Evolutionary conservation across 495 filamentous ascomycete genomes (phyloP).

Genomic region (Aspergillus egyptiacus): DNA sequence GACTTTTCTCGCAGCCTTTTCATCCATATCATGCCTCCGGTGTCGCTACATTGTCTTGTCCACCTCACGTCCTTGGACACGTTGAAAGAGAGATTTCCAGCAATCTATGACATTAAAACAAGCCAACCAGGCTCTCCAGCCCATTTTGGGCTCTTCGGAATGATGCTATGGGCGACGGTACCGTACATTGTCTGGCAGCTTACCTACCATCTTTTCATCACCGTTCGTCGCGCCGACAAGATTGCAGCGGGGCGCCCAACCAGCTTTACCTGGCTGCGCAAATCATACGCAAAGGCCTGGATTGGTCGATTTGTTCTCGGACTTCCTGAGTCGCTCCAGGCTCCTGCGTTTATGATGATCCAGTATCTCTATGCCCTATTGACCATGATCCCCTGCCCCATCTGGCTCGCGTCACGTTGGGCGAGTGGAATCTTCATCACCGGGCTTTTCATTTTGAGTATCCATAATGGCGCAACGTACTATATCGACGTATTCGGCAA

Average conservation of each 20-base stretch:
- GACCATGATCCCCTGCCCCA: slow-evolving; percentile 88
- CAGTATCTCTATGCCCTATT: slow-evolving; percentile 85
- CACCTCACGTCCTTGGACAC: slow-evolving; percentile 64
- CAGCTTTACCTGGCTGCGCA: slow-evolving; percentile 94
- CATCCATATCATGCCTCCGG: slow-evolving; percentile 98
- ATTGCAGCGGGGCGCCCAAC: slow-evolving; percentile 94
- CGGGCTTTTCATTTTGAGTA: slow-evolving; percentile 78
- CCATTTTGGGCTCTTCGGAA: slow-evolving; percentile 73
- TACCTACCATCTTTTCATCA: slow-evolving; percentile 86
- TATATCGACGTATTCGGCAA: slow-evolving; percentile 98
- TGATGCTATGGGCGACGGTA: slow-evolving; percentile 90
- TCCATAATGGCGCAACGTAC: slow-evolving; percentile 92
- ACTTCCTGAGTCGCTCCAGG: slow-evolving; percentile 70
- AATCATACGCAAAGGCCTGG: slow-evolving; percentile 79
- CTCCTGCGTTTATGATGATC: slow-evolving; percentile 90
- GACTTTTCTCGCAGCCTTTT: slow-evolving; percentile 58
- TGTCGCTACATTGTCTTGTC: slow-evolving; percentile 83
- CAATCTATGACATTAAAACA: slow-evolving; percentile 74
- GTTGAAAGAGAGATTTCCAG: slow-evolving; percentile 72
- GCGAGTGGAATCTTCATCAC: slow-evolving; percentile 70
- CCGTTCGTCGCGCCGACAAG: slow-evolving; percentile 83
- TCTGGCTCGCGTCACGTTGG: slow-evolving; percentile 92
- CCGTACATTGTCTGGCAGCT: slow-evolving; percentile 93
- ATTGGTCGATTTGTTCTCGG: slow-evolving; percentile 79
- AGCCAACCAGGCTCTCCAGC: slow-evolving; percentile 62